Base-by-base conservation (phyloP, 2,329 filamentous ascomycete species). In the Microsporum audouinii region DNA sequence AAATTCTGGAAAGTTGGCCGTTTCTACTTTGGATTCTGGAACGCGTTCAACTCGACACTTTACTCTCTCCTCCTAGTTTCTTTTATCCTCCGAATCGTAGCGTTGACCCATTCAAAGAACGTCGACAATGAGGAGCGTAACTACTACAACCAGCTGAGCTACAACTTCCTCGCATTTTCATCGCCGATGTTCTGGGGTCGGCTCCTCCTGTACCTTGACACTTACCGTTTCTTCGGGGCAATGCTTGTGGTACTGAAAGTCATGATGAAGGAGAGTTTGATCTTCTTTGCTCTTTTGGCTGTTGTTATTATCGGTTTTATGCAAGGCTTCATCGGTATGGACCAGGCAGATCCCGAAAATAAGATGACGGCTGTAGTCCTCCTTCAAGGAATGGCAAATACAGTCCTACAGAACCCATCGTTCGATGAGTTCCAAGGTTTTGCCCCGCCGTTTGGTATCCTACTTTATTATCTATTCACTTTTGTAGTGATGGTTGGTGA, bases 181-280 rank as follows among this genome's bases (percentile, higher is more conserved):
- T 91, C 94, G 0, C 94, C 94, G 0, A 89, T 99, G 88, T 97
- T 99, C 74, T 99, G 94, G 92, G 88, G 86, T 70, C 88, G 94
- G 3, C 80, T 99, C 62, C 77, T 99, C 64, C 83, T 99, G 5
- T 99, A 96, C 71, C 83, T 99, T 17, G 94, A 99, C 74, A 89
- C 88, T 0, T 83, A 95, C 80, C 86, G 89, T 60, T 99, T 99
- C 79, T 99, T 99, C 69, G 94, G 94, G 29, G 91, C 92, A 57
- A 99, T 99, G 94, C 83, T 99, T 0, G 92, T 99, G 1, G 91
- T 99, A 1, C 79, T 99, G 51, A 95, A 97, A 73, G 88, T 91
- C 58, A 91, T 92, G 88, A 91, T 92, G 88, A 90, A 89, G 70
- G 88, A 92, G 73, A 95, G 89, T 0, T 79, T 96, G 67, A 97